A percentile compares a stretch with the other conserved stretches of the same genome.
phyloP scores from a whole-genome alignment of 1,284 basidiomycete species.

The Pisolithus thermaeus region DNA sequence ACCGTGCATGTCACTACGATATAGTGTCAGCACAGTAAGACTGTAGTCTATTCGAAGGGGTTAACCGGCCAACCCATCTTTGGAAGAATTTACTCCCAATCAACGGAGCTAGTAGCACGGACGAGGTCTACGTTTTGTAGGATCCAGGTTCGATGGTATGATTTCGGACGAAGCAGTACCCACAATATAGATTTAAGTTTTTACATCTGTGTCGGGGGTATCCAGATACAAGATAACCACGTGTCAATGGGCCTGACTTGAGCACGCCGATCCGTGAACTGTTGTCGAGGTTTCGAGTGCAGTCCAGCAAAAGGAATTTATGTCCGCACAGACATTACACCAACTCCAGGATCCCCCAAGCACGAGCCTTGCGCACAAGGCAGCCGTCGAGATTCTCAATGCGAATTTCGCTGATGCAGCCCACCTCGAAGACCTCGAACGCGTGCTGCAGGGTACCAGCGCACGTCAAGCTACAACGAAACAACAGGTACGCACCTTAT shows the following conservation, averaged over 20 bases:
- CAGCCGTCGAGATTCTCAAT: slow-evolving; percentile 43
- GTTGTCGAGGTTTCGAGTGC: neutral
- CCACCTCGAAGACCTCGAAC: slow-evolving; percentile 42
- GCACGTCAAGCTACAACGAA: slow-evolving; percentile 34
- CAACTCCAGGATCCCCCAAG: slow-evolving; percentile 45
- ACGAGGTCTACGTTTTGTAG: slow-evolving; percentile 27
- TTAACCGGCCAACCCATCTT: slow-evolving; percentile 44
- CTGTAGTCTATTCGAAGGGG: slow-evolving; percentile 1
- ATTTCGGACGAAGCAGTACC: neutral
- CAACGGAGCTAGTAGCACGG: slow-evolving; percentile 34
- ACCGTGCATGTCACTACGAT: slow-evolving; percentile 64
- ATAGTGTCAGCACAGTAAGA: neutral
- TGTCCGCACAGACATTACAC: slow-evolving; percentile 48
- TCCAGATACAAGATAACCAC: slow-evolving; percentile 20
- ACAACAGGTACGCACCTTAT: slow-evolving; percentile 35
- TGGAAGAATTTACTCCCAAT: slow-evolving; percentile 41
- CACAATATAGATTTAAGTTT: neutral
- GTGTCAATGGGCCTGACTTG: slow-evolving; percentile 5
- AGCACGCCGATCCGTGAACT: neutral
- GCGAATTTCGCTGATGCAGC: slow-evolving; percentile 40
- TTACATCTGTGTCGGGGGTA: neutral
- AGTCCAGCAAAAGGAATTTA: slow-evolving; percentile 14
- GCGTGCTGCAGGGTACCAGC: slow-evolving; percentile 32
- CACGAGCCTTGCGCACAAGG: slow-evolving; percentile 34
- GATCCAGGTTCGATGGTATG: slow-evolving; percentile 6